Conservation (phyloP, 2,329 filamentous ascomycete genomes). For the Bipolaris bicolor region DNA sequence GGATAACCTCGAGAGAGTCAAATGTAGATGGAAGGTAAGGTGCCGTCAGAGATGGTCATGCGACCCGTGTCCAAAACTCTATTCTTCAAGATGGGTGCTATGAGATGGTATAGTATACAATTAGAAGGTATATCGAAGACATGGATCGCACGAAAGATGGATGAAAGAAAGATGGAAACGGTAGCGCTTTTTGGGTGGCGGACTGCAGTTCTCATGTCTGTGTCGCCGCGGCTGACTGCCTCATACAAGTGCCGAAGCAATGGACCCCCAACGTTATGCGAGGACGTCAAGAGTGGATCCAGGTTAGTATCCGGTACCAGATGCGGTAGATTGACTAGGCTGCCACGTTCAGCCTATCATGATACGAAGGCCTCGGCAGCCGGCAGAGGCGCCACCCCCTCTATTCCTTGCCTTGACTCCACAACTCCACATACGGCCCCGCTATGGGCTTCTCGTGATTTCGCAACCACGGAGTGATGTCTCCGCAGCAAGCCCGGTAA, state of each 20-base stretch:
- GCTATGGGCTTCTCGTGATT: slow-evolving; percentile 21
- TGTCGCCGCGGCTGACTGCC: neutral
- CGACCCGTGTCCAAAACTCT: slow-evolving; percentile 15
- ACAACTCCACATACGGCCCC: slow-evolving; percentile 29
- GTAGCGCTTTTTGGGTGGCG: neutral
- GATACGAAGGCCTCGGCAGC: slow-evolving; percentile 23
- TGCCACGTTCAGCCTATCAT: slow-evolving; percentile 20
- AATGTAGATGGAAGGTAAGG: neutral
- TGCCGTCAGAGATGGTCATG: neutral
- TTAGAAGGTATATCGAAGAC: slow-evolving; percentile 4
- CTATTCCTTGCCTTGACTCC: neutral
- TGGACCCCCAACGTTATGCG: slow-evolving; percentile 4
- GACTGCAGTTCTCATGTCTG: slow-evolving; percentile 1
- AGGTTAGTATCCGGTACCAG: slow-evolving; percentile 1
- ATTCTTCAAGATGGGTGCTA: slow-evolving; percentile 12
- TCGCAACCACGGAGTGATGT: slow-evolving; percentile 7
- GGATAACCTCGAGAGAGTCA: neutral
- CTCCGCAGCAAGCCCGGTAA: slow-evolving; percentile 7
- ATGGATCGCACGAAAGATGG: slow-evolving; percentile 3
- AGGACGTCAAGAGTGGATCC: slow-evolving; percentile 5
- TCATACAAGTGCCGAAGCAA: slow-evolving; percentile 25
- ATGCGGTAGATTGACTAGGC: slow-evolving; percentile 12
- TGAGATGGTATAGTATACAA: slow-evolving; percentile 20
- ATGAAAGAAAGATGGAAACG: slow-evolving; percentile 6
- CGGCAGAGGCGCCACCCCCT: slow-evolving; percentile 19